Base-by-base conservation (phyloP, 164 flowering plant genomes). In the Santalum album region DNA sequence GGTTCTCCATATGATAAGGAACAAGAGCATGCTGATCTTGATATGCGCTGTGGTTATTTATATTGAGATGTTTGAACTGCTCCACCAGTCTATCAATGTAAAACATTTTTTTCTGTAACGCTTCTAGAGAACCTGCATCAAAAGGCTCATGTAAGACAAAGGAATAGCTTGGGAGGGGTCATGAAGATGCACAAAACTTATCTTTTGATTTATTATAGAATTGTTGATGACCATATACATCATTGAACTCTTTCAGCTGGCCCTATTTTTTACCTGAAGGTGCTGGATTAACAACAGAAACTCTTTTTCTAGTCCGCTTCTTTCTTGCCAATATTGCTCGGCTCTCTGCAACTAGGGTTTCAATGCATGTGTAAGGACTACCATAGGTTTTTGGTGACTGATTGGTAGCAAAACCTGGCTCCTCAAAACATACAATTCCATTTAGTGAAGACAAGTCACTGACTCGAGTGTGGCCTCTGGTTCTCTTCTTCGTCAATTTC, bases 71-170 rank as follows among this genome's bases (percentile, higher is more conserved):
- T 40, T 64, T 52, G 1, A 88, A 56, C 56, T 60, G 67, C 42
- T 72, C 72, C 23, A 16, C 49, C 18, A 86, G 34, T 23, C 65
- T 65, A 32, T 86, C 90, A 22, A 79, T 27, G 1, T 78, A 63
- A 55, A 52, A 22, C 44, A 38, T 44, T 38, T 35, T 18, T 45
- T 55, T 53, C 63, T 61, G 45, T 24, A 48, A 51, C 54, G 36
- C 48, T 32, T 67, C 54, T 57, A 52, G 60, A 48, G 63, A 27
- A 55, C 76, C 82, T 81, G 79, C 75, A 68, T 45, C 19, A 51
- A 50, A 50, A 34, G 49, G 14, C 16, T 6, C 6, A 18, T 3
- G 7, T 29, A 15, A 53, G 24, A 44, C 21, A 38, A 20, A n/a
- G n/a, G n/a, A 48, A 27, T 15, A 38, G 14, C 14, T 9, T 38